Conservation (phyloP, 1,284 basidiomycete species). For the Ceratobasidium sp. region DNA sequence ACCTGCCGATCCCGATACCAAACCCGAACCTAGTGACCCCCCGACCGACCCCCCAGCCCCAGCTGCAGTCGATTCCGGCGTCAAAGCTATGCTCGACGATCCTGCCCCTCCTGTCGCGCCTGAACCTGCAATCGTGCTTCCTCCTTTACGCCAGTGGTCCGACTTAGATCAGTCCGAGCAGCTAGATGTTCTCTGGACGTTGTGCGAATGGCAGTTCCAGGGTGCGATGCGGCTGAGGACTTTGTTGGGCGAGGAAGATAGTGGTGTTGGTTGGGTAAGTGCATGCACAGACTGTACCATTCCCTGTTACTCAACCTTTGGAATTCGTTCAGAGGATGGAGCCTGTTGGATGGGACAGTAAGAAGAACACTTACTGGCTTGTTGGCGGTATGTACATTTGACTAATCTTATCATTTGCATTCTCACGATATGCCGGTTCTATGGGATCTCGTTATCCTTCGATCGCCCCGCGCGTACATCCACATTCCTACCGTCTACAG, state of each 20-base stretch:
- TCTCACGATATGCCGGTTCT: neutral
- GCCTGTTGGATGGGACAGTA: conserved; percentile 86
- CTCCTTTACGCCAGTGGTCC: conserved; percentile 63
- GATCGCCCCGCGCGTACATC: conserved; percentile 3
- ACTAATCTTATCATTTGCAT: neutral
- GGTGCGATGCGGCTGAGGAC: conserved; percentile 70
- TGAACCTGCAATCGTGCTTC: neutral
- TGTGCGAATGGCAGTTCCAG: conserved; percentile 85
- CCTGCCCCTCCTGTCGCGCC: neutral
- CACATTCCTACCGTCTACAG: conserved; percentile 51
- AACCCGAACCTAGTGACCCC: conserved; percentile 42
- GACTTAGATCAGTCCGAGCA: conserved; percentile 75
- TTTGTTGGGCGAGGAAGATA: conserved; percentile 81
- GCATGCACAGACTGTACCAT: neutral
- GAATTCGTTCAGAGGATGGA: conserved; percentile 71
- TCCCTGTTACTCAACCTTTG: neutral
- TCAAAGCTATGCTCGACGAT: neutral
- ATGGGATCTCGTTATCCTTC: neutral
- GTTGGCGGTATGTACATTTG: conserved; percentile 69
- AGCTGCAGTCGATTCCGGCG: neutral
- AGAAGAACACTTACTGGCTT: conserved; percentile 87
- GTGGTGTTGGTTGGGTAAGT: conserved; percentile 77
- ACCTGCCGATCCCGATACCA: conserved; percentile 9
- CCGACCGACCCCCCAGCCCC: conserved; percentile 49
- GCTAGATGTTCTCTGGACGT: conserved; percentile 76